Evolutionary conservation across 371 early-diverging fungal species (phyloP), one percentile per base, ranked within the genome.

Genomic region (Rhizopus arrhizus): DNA sequence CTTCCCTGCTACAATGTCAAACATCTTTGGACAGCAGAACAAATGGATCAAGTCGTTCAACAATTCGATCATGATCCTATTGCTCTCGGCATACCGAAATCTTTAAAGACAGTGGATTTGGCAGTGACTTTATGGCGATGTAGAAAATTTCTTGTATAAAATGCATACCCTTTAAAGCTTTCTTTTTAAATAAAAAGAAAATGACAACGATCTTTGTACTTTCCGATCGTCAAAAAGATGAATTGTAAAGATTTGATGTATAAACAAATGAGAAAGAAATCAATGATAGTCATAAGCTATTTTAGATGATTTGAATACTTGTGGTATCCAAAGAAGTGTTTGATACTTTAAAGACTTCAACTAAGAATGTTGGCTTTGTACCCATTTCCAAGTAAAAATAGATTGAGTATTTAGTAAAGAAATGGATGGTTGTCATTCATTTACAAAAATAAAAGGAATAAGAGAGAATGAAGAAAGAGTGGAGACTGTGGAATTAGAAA

Each of bases 361-460:
- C 91, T 33, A 76, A 72, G 50, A 77, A 92, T 56, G 79, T 80
- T 22, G 89, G 86, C 46, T 91, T 85, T 59, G 77, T 69, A 15
- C 77, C 85, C 8, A 90, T 86, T 62, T 87, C 88, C 11, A 88
- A 85, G 62, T 86, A 88, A 70, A 85, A 87, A 59, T 90, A 89
- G 65, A 75, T 91, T 48, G 90, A 90, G 46, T 65, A 95, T 50
- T 75, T 95, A 59, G 94, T 93, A 67, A 94, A 93, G 70, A 95
- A 95, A 66, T 95, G 96, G 96, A 90, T 89, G 11, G 90, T 92
- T 12, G 90, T 93, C 4, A 87, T 94, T 56, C 81, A 95, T 31
- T 71, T 95, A 59, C 95, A 89, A 59, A 95, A 93, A 84, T 89
- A 85, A 65, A 53, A 12, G 10, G 16, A 12, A 15, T 9, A 46